Conservation (phyloP, 306 rosid species). For the Gleditsia sinensis region DNA sequence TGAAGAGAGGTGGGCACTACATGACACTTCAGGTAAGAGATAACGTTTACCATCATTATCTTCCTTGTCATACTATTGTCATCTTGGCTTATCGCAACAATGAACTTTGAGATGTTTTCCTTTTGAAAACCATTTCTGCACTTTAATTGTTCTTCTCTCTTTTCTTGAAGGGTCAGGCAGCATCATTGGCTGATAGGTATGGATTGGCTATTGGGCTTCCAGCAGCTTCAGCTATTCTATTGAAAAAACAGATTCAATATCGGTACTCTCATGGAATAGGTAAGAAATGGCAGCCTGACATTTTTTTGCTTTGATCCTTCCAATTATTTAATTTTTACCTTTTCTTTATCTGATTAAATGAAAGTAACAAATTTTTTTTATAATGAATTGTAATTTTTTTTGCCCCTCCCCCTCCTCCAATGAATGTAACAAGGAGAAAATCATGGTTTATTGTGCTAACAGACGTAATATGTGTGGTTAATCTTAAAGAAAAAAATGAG, state of each 20-base stretch:
- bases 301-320: conserved; percentile 21
- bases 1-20: conserved; percentile 90
- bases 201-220: conserved; percentile 85
- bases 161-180: conserved; percentile 82
- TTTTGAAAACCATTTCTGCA: conserved; percentile 1
- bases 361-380: background rate
- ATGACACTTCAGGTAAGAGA: conserved; percentile 96
- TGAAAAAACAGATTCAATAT: conserved; percentile 70
- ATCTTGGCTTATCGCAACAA: conserved; percentile 13
- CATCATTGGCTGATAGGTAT: conserved; percentile 72
- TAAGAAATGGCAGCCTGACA: conserved; percentile 29
- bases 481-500: background rate
- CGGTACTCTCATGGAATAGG: conserved; percentile 80
- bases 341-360: conserved; percentile 15
- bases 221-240: conserved; percentile 49
- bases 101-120: conserved; percentile 14
- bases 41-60: conserved; percentile 26
- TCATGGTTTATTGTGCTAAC: background rate
- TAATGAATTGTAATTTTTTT: background rate
- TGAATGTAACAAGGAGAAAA: background rate
- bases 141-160: conserved; percentile 33
- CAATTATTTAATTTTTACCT: conserved; percentile 9
- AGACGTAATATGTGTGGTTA: background rate
- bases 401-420: background rate
- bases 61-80: conserved; percentile 19